A percentile compares a stretch with the other conserved stretches of the same genome.
These are phyloP conservation scores for Leptographium galeiforme DNA, from an alignment of 2,329 filamentous ascomycete species.

Conservation along the genomic window DNA sequence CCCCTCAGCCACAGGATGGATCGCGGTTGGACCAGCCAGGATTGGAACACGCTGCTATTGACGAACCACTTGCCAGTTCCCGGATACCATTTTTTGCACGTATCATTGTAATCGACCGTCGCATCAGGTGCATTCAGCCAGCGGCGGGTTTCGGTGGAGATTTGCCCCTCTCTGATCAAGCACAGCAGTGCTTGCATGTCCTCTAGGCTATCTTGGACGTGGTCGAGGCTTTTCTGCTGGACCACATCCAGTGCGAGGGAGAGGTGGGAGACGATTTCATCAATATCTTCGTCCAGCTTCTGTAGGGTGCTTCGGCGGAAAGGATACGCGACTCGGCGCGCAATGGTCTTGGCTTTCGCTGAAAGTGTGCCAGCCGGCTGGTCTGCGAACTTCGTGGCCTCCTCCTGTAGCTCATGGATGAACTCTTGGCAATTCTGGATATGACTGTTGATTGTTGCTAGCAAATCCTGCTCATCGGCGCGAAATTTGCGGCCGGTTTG, in stretches of 20 bases:
- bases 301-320: not conserved
- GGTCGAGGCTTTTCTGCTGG: not conserved
- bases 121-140: not conserved
- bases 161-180: not conserved
- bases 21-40: constrained; percentile 15
- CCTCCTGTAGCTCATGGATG: not conserved
- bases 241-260: not conserved
- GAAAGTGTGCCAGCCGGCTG: not conserved
- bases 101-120: not conserved
- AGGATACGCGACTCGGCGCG: not conserved
- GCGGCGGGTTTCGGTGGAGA: not conserved
- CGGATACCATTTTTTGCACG: constrained; percentile 17
- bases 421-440: not conserved
- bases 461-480: not conserved
- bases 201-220: not conserved
- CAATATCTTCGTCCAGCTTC: not conserved
- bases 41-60: constrained; percentile 11
- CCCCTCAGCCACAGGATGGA: constrained; percentile 27
- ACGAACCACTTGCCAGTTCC: constrained; percentile 23
- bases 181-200: not conserved
- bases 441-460: not conserved
- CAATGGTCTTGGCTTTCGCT: not conserved
- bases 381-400: not conserved
- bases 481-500: not conserved
- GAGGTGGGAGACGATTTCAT: not conserved